phyloP scores from a whole-genome alignment of 1,284 basidiomycete species.

The Cryptococcus depauperatus region DNA sequence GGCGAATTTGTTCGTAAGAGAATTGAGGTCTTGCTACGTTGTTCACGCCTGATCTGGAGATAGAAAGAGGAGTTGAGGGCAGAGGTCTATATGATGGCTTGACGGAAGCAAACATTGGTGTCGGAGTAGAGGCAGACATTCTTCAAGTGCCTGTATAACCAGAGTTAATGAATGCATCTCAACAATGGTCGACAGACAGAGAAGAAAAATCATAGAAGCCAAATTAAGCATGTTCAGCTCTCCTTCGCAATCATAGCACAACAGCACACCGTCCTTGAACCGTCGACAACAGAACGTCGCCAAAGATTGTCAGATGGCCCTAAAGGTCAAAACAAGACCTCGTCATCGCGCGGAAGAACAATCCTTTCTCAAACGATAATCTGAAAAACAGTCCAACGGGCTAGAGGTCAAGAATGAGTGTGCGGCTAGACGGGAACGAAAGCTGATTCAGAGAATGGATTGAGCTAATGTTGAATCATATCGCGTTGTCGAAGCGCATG shows the following conservation, averaged over 20 bases:
- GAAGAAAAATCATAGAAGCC: slow-evolving; percentile 42
- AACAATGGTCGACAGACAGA: slow-evolving; percentile 2
- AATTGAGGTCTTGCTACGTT: too few relatives aligned
- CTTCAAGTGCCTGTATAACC: too few relatives aligned
- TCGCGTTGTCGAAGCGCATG: slow-evolving; percentile 11
- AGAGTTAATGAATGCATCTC: slow-evolving; percentile 19
- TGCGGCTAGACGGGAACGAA: slow-evolving; percentile 15
- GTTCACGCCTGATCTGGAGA: too few relatives aligned
- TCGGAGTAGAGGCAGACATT: too few relatives aligned
- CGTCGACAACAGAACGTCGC: slow-evolving; percentile 26
- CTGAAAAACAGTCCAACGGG: slow-evolving; percentile 8
- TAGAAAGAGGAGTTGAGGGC: too few relatives aligned
- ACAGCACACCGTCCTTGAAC: slow-evolving; percentile 24
- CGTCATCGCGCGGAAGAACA: slow-evolving; percentile 18
- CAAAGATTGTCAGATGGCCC: slow-evolving; percentile 11
- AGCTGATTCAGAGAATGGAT: slow-evolving; percentile 44
- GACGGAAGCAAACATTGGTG: too few relatives aligned
- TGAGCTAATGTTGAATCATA: slow-evolving; percentile 46
- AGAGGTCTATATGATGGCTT: too few relatives aligned
- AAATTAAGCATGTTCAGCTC: slow-evolving; percentile 34
- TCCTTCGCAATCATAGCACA: slow-evolving; percentile 15
- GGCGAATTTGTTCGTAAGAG: too few relatives aligned
- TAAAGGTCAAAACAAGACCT: slow-evolving; percentile 15
- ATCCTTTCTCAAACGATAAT: slow-evolving; percentile 10
- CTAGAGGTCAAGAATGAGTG: slow-evolving; percentile 21